Evolutionary conservation across 176 grass and related monocot genomes (phyloP), one percentile per base, ranked within the genome.

Genomic region (Musa troglodytarum): DNA sequence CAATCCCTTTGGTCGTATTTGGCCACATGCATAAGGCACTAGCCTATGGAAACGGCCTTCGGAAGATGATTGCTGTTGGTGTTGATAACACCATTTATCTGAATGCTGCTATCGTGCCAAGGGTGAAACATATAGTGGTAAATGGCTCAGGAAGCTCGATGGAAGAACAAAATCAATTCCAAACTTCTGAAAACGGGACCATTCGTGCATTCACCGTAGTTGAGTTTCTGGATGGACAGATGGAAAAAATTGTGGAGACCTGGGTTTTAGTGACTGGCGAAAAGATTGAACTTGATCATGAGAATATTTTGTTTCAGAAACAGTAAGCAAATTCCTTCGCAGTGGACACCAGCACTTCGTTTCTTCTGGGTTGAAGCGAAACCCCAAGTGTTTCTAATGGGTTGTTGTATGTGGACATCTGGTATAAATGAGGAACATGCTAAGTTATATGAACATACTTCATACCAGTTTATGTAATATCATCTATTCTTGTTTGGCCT

Each of bases 11-110:
- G 54, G 90, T 94, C 2, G 78, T 98, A 74, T 98, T 98, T 1
- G 90, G 90, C 16, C 95, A 98, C 80, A 94, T 98, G 95, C 95
- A 98, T 82, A 93, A 98, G 79, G 82, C 76, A 63, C 55, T 98
- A 49, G 88, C 88, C 72, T 91, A 91, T 2, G 62, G 90, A 56
- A 85, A 81, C 59, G 86, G 86, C 11, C 74, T 82, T 8, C 81
- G 94, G 79, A 93, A 93, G 85, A 93, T 98, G 90, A 80, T 98
- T 4, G 83, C 73, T 17, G 63, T 87, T 0, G 82, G 86, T 50
- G 23, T 77, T 7, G 92, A 89, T 66, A 21, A 67, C 67, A 91
- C 80, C 10, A 68, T 98, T 21, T 98, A 98, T 69, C 63, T 93
- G 54, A 98, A 98, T 2, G 90, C 88, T 74, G 95, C 95, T 11